Evolutionary conservation across 495 filamentous ascomycete genomes (phyloP), one percentile per base, ranked within the genome.

Genomic region (Xylaria grammica): DNA sequence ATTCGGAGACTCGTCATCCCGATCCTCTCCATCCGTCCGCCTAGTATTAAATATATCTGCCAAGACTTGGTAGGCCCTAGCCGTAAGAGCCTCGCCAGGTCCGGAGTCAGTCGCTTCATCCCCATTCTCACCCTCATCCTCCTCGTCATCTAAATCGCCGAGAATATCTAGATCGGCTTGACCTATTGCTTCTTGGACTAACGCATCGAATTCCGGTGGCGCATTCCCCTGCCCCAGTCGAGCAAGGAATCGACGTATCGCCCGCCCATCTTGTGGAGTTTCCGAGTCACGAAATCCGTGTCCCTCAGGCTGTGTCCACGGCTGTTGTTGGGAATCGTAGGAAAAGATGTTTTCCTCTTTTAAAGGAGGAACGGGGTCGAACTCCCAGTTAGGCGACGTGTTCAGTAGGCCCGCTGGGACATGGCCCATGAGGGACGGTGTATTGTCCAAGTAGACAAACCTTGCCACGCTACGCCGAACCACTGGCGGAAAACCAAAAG

Each of bases 401-500:
- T 81, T 65, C 59, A 90, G 74, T 69, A 86, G 68, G 11, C 72
- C 60, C 4, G 80, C 80, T 3, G 90, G 89, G 8, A 90, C 72
- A 22, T 86, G 71, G 9, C 79, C 72, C 67, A 91, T 87, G n/a
- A 93, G 76, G 1, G 79, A 70, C 0, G 88, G 90, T 0, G 84
- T 85, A 67, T 94, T 91, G 2, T 91, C 87, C 4, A 97, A 79
- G 51, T 94, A 85, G 22, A 94, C 84, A 73, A 94, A 91, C 29
- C 95, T 85, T 1, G 92, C 92, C 59, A 93, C 85, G 54, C 88
- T 82, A 3, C 86, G 71, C 1, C 62, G 51, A 13, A 74, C 69
- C 9, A 72, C 59, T 24, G 64, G 58, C 4, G 69, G 64, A 30
- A 57, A 49, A 4, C 48, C 26, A 10, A 86, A 84, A 46, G 91